phyloP scores from a whole-genome alignment of 139 green algal genomes.

The Chlamydomonas sp. region DNA sequence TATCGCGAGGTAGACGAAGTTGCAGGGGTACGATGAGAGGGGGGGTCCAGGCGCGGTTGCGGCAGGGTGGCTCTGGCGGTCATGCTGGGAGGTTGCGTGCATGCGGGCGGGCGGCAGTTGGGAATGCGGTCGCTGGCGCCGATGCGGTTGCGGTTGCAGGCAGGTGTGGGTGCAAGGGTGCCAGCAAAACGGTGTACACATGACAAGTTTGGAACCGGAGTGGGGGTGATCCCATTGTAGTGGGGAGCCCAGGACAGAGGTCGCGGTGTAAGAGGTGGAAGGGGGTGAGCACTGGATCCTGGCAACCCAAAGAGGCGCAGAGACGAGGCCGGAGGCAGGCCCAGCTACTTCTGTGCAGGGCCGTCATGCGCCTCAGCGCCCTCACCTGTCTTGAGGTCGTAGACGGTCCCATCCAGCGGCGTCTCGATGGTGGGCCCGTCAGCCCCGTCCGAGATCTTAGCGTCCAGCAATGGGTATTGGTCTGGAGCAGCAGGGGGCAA shows the following conservation, averaged over 20 bases:
- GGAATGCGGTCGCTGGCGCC: too few species aligned
- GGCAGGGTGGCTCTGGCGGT: too few species aligned
- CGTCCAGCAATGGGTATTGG: conserved; percentile 38
- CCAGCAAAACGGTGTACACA: not conserved
- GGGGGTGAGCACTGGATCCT: not conserved
- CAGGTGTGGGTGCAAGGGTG: too few species aligned
- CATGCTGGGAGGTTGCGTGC: not conserved
- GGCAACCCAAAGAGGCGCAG: too few species aligned
- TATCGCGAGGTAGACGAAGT: too few species aligned
- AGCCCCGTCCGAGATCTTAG: conserved; percentile 1
- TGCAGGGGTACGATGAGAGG: too few species aligned
- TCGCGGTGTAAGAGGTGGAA: not conserved
- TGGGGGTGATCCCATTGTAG: not conserved
- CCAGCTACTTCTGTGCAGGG: too few species aligned
- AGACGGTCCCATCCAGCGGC: conserved; percentile 78
- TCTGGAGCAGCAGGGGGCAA: not conserved
- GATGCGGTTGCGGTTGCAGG: too few species aligned
- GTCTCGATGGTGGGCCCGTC: conserved; percentile 65
- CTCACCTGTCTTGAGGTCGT: conserved; percentile 75
- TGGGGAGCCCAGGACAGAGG: not conserved
- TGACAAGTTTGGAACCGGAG: not conserved
- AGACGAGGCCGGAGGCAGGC: too few species aligned
- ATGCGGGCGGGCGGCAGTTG: too few species aligned
- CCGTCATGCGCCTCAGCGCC: conserved; percentile 35
- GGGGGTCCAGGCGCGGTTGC: too few species aligned